phyloP scores from a whole-genome alignment of 164 flowering plant species.

The Annona squamosa region DNA sequence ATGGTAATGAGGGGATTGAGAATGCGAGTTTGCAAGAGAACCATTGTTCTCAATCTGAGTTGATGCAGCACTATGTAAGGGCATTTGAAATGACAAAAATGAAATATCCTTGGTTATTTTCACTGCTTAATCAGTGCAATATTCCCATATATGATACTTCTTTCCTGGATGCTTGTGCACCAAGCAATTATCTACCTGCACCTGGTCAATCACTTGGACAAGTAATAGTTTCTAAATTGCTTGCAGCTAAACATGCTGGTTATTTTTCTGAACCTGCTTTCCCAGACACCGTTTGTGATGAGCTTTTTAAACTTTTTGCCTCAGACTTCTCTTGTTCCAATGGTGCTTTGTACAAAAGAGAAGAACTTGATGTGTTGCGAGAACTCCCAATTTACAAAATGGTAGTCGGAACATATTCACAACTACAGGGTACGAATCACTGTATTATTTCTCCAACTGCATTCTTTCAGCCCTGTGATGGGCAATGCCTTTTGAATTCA shows the following conservation, averaged over 20 bases:
- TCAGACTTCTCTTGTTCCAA: conserved; percentile 45
- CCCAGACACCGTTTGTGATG: conserved; percentile 47
- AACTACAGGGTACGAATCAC: conserved; percentile 44
- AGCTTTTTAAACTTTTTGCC: conserved; percentile 64
- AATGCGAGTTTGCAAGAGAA: conserved; percentile 9
- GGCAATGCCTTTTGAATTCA: conserved; percentile 57
- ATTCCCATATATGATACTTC: conserved; percentile 67
- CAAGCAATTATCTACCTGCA: conserved; percentile 50
- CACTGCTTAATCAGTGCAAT: conserved; percentile 79
- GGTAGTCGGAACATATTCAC: conserved; percentile 57
- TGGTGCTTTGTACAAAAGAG: conserved; percentile 47
- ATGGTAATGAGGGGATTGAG: conserved; percentile 16
- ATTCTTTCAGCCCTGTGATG: conserved; percentile 74
- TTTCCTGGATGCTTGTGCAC: conserved; percentile 59
- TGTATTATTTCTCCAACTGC: conserved; percentile 75
- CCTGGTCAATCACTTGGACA: conserved; percentile 66
- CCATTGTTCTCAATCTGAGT: conserved; percentile 28
- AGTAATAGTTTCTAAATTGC: conserved; percentile 70
- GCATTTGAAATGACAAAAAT: conserved; percentile 43
- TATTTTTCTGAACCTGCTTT: conserved; percentile 59
- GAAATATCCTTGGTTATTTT: conserved; percentile 78
- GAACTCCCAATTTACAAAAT: conserved; percentile 80
- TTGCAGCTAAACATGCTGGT: conserved; percentile 75
- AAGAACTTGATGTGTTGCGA: conserved; percentile 72
- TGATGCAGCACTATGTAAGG: conserved; percentile 26